Conservation (phyloP, 139 green algal genomes). For the Yamagishiella unicocca region DNA sequence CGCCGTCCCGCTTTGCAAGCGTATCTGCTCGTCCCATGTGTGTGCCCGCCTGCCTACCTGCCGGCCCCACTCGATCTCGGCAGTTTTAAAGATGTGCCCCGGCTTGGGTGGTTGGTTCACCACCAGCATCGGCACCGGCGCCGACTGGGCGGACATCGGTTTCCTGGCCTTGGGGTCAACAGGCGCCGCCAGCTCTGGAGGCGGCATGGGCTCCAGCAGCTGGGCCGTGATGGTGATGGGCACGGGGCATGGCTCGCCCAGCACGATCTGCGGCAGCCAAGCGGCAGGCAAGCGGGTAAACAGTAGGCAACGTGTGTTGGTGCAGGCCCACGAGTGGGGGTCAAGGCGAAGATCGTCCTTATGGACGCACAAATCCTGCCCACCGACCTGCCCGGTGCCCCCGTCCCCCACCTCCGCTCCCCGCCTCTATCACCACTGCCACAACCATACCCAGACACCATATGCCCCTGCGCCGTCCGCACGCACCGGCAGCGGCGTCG, state of each 20-base stretch:
- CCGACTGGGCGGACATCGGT: not conserved
- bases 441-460: too few relatives aligned
- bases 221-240: constrained; percentile 32
- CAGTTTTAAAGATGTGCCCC: constrained; percentile 25
- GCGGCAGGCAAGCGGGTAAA: not conserved
- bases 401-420: too few relatives aligned
- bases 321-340: too few relatives aligned
- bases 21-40: too few relatives aligned
- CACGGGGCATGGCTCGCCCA: constrained; percentile 25
- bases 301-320: not conserved
- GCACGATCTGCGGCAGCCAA: not conserved
- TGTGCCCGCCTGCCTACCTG: constrained; percentile 2
- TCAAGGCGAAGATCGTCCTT: too few relatives aligned
- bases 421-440: not conserved
- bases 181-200: not conserved
- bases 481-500: constrained; percentile 24
- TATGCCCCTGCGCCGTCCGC: not conserved
- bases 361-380: too few relatives aligned
- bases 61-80: constrained; percentile 37
- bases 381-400: too few relatives aligned
- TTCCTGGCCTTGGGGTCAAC: not conserved
- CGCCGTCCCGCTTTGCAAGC: too few relatives aligned
- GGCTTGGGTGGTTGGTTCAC: constrained; percentile 8
- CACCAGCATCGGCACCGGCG: not conserved
- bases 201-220: constrained; percentile 29